Conservation (phyloP, 1,284 basidiomycete species). For the Austroboletus sp. region DNA sequence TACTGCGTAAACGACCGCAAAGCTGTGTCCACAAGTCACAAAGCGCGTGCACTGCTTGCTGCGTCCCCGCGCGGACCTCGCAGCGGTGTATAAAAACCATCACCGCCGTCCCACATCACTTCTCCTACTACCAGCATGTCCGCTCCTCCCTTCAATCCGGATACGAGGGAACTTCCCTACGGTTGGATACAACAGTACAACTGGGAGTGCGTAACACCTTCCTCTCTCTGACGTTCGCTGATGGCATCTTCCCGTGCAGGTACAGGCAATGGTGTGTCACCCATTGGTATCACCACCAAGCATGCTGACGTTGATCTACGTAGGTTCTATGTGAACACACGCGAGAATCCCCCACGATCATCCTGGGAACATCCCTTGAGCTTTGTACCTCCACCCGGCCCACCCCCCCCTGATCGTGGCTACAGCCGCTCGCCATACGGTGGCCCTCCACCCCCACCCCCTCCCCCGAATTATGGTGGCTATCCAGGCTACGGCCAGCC, state of each 20-base stretch:
- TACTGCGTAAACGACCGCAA: slow-evolving; percentile 32
- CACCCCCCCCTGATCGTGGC: slow-evolving; percentile 26
- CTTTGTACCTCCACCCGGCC: slow-evolving; percentile 40
- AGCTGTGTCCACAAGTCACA: slow-evolving; percentile 31
- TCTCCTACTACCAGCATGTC: slow-evolving; percentile 30
- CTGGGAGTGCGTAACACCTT: slow-evolving; percentile 44
- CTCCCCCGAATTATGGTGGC: slow-evolving; percentile 22
- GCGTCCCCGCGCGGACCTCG: background rate
- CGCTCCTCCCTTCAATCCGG: slow-evolving; percentile 53
- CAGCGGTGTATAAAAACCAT: slow-evolving; percentile 26
- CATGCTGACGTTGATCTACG: background rate
- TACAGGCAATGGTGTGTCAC: slow-evolving; percentile 58
- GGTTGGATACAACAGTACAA: slow-evolving; percentile 71
- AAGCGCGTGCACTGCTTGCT: slow-evolving; percentile 20
- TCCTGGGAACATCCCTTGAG: slow-evolving; percentile 58
- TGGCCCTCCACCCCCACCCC: slow-evolving; percentile 13
- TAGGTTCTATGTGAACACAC: slow-evolving; percentile 70
- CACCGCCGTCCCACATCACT: slow-evolving; percentile 5
- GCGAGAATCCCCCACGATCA: slow-evolving; percentile 52
- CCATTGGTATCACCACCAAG: background rate
- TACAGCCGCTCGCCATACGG: slow-evolving; percentile 31
- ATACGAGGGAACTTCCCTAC: slow-evolving; percentile 54
- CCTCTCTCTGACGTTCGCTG: slow-evolving; percentile 14
- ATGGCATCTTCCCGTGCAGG: slow-evolving; percentile 34
- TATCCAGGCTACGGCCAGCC: slow-evolving; percentile 14